Percentiles rank a stretch among this genome's conserved stretches.
These are phyloP conservation scores for Tetrahymena borealis DNA, from an alignment of 73 alveolate species.

Conservation along the genomic window DNA sequence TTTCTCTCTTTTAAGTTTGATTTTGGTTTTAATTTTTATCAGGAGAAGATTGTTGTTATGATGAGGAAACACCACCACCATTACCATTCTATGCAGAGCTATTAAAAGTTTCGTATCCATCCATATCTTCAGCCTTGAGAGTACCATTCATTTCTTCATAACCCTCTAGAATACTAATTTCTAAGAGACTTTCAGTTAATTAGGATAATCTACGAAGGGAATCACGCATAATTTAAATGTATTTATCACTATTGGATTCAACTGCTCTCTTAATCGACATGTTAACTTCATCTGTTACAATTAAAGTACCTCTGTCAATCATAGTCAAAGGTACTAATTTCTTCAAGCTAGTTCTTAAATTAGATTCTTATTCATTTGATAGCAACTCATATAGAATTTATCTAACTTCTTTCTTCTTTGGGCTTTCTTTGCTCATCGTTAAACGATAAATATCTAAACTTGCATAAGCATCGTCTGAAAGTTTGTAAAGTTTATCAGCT, in stretches of 20 bases:
- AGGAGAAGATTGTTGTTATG: not conserved
- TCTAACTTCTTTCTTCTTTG: not conserved
- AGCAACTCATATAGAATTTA: not conserved
- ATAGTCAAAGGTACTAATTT: not conserved
- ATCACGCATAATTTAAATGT: not conserved
- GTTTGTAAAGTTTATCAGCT: not conserved
- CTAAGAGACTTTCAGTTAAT: not conserved
- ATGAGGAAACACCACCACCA: too few species aligned
- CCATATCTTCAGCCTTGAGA: not conserved
- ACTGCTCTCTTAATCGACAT: not conserved
- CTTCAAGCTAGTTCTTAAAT: not conserved
- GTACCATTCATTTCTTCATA: not conserved
- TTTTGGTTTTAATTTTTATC: not conserved
- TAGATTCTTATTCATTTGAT: not conserved
- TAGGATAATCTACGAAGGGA: not conserved
- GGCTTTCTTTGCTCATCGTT: slow-evolving; percentile 1
- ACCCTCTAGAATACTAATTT: not conserved
- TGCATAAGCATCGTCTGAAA: not conserved
- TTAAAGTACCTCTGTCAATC: not conserved
- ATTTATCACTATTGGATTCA: not conserved
- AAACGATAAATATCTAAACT: not conserved
- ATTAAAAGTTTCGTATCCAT: not conserved
- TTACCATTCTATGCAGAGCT: not conserved
- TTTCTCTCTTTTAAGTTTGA: not conserved
- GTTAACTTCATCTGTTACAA: not conserved